phyloP scores from a whole-genome alignment of 1,284 basidiomycete species.

The Leccinum cinnamomeum region DNA sequence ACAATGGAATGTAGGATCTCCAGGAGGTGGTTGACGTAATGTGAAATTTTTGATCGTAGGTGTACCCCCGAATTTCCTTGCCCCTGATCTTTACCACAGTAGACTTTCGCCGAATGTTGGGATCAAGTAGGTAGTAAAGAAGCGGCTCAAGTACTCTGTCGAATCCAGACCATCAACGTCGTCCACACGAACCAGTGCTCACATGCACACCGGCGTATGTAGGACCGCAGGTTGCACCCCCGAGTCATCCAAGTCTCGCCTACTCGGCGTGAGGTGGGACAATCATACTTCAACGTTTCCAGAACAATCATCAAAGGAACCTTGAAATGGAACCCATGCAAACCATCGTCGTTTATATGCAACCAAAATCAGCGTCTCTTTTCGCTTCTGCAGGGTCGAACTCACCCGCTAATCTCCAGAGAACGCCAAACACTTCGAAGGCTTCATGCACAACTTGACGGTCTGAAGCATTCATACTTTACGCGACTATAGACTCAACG shows the following conservation, averaged over 20 bases:
- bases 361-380: slow-evolving; percentile 7
- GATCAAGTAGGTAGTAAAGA: slow-evolving; percentile 73
- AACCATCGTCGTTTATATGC: slow-evolving; percentile 75
- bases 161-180: slow-evolving; percentile 9
- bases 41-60: slow-evolving; percentile 74
- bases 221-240: slow-evolving; percentile 83
- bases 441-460: slow-evolving; percentile 54
- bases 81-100: slow-evolving; percentile 55
- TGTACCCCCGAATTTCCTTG: slow-evolving; percentile 63
- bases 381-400: slow-evolving; percentile 6
- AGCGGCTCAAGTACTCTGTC: slow-evolving; percentile 84
- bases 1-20: slow-evolving; percentile 77
- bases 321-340: slow-evolving; percentile 81
- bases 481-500: slow-evolving; percentile 76
- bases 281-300: slow-evolving; percentile 76
- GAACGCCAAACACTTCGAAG: slow-evolving; percentile 86
- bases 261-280: slow-evolving; percentile 70
- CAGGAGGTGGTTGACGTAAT: slow-evolving; percentile 67
- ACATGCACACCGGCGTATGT: slow-evolving; percentile 63
- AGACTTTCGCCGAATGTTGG: slow-evolving; percentile 56
- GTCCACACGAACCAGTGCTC: slow-evolving; percentile 1
- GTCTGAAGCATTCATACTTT: slow-evolving; percentile 58
- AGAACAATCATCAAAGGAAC: slow-evolving; percentile 87
- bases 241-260: slow-evolving; percentile 90
- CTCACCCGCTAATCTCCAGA: slow-evolving; percentile 88